phyloP scores from a whole-genome alignment of 2,329 filamentous ascomycete species.

The Xylariomycetidae sp. region DNA sequence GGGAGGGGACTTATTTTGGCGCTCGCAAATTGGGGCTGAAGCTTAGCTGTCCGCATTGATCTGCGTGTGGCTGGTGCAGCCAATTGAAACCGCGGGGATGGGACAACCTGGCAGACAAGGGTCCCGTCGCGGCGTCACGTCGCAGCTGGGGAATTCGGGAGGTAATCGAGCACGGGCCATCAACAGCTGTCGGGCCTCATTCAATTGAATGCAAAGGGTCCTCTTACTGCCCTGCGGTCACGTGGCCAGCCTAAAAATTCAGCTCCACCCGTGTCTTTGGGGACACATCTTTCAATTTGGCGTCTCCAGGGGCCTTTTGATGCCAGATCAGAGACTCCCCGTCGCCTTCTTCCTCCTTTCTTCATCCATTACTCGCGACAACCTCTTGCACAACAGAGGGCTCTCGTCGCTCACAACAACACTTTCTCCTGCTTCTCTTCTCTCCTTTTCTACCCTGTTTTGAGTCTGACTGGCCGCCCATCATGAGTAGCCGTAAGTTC shows the following conservation, averaged over 20 bases:
- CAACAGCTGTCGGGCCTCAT: too few relatives aligned
- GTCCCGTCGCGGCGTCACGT: too few relatives aligned
- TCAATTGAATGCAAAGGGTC: too few relatives aligned
- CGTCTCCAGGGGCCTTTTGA: constrained; percentile 22
- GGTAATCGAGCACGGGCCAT: too few relatives aligned
- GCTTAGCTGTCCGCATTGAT: too few relatives aligned
- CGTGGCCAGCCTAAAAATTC: constrained; percentile 8
- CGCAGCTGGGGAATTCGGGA: too few relatives aligned
- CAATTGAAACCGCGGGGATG: too few relatives aligned
- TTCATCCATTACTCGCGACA: constrained; percentile 23
- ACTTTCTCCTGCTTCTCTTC: constrained; percentile 8
- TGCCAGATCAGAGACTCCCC: constrained; percentile 23
- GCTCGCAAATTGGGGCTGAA: too few relatives aligned
- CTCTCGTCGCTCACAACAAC: constrained; percentile 23
- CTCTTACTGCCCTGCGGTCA: too few relatives aligned
- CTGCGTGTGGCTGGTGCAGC: too few relatives aligned
- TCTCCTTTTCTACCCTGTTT: constrained; percentile 15
- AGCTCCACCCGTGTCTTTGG: constrained; percentile 23
- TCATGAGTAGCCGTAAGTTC: constrained; percentile 33
- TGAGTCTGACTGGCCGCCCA: constrained; percentile 15
- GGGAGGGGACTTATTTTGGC: too few relatives aligned
- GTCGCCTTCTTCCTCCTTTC: constrained; percentile 19
- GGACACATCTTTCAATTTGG: constrained; percentile 28
- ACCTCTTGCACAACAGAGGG: constrained; percentile 23
- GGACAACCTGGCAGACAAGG: too few relatives aligned